Base-by-base conservation (phyloP, 73 alveolate genomes). In the Loxodes magnus region DNA sequence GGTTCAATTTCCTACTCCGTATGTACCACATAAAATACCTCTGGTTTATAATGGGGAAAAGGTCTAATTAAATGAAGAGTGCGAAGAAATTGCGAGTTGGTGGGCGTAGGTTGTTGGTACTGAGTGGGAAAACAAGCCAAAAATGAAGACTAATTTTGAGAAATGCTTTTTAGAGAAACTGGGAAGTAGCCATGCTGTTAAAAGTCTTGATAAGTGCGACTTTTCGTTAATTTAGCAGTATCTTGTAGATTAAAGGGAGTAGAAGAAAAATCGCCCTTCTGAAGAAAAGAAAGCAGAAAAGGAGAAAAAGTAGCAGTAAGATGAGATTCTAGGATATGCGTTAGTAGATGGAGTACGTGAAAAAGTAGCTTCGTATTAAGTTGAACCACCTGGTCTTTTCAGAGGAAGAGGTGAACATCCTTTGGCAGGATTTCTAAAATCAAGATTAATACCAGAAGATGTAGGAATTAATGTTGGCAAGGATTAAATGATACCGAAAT, bases 341-440 rank as follows among this genome's bases (percentile, higher is more conserved):
- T 42, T 92, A 10, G 95, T 92, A 19, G 98, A 92, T 65, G 96
- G 96, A 7, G 77, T 78, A 14, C 48, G 77, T 25, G 98, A 92
- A 66, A 88, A 87, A 56, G 80, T 92, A 33, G 74, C 92, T 14
- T 84, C 80, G 59, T 56, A 63, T 70, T 71, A 85, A 58, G 87
- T 94, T 19, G 99, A 94, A 50, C 96, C 96, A 2, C 99, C 99
- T 0, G 97, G 97, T 16, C 73, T 94, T 28, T 93, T 94, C 71
- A 76, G 97, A 35, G 99, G 99, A 15, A 87, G 99, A 43, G 99
- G 99, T 9, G 98, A 92, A 41, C 99, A 94, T 50, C 99, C 99
- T 15, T 71, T 71, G 22, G 93, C 96, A 19, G 99, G 99, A 17
- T 51, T 42, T 30, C 43, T 92, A 21, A 92, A 92, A 64, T 71